phyloP scores from a whole-genome alignment of 2,329 filamentous ascomycete genomes.

The Epichloe baconii region DNA sequence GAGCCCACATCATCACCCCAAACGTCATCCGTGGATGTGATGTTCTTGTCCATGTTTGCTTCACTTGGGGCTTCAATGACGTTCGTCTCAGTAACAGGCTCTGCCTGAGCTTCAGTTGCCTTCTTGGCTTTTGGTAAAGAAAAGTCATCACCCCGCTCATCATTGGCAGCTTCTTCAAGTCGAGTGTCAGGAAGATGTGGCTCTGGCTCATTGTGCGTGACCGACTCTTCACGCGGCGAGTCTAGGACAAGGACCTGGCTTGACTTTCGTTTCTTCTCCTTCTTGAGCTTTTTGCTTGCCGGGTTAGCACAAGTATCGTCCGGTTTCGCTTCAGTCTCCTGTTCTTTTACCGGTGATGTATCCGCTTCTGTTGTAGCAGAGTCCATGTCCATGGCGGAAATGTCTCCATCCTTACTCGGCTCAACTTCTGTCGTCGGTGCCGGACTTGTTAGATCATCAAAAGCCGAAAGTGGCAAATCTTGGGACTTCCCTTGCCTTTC shows the following conservation, averaged over 20 bases:
- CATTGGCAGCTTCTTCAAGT: background rate
- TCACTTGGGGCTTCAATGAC: background rate
- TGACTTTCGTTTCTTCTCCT: slow-evolving; percentile 18
- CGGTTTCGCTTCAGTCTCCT: slow-evolving; percentile 12
- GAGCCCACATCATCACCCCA: background rate
- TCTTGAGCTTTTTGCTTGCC: slow-evolving; percentile 14
- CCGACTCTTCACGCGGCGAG: background rate
- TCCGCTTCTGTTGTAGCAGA: background rate
- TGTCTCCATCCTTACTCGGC: background rate
- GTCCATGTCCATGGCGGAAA: background rate
- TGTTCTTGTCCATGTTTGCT: background rate
- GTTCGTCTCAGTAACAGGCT: background rate
- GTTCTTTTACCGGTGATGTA: background rate
- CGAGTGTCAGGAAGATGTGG: background rate
- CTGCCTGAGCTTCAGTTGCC: slow-evolving; percentile 3
- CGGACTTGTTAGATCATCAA: background rate
- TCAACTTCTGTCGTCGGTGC: background rate
- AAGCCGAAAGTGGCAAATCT: slow-evolving; percentile 5
- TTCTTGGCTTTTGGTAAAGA: slow-evolving; percentile 11
- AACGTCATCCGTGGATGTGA: background rate
- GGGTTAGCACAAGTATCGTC: background rate
- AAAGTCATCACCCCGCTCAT: slow-evolving; percentile 5
- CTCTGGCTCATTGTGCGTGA: background rate
- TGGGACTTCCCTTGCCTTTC: slow-evolving; percentile 20
- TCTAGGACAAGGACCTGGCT: slow-evolving; percentile 6